Percentiles rank a stretch among this genome's conserved stretches.
phyloP scores from a whole-genome alignment of 176 grass and related monocot genomes.

The Pontederia paniculata region DNA sequence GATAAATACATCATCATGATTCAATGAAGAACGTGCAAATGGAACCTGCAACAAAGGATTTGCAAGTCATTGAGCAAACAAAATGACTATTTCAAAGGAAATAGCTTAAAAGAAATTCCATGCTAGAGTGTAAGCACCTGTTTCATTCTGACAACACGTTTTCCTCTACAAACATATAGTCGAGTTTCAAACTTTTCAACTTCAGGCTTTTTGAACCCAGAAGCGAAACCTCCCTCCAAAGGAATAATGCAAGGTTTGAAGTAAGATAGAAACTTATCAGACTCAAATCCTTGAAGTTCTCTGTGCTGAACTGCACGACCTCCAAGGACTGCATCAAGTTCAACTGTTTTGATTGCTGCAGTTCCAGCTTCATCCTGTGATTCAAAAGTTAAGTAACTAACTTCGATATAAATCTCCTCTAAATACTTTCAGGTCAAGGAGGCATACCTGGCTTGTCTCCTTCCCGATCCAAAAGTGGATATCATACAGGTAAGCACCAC shows the following conservation, averaged over 20 bases:
- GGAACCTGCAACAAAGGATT: slow-evolving; percentile 4
- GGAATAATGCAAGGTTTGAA: slow-evolving; percentile 99
- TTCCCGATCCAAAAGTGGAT: slow-evolving; percentile 51
- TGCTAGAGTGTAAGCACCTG: slow-evolving; percentile 32
- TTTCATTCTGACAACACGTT: slow-evolving; percentile 91
- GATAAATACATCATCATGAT: slow-evolving; percentile 21
- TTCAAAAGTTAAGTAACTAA: slow-evolving; percentile 12
- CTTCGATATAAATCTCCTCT: neutral
- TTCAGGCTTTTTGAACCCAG: slow-evolving; percentile 79
- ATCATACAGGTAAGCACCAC: slow-evolving; percentile 35
- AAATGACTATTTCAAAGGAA: neutral
- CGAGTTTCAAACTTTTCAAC: slow-evolving; percentile 74
- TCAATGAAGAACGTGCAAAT: slow-evolving; percentile 16
- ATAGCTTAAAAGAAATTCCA: neutral
- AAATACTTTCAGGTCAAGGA: neutral
- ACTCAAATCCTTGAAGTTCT: slow-evolving; percentile 82
- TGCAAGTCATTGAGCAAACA: neutral
- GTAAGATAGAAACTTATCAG: slow-evolving; percentile 92
- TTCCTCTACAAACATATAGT: slow-evolving; percentile 83
- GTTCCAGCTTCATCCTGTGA: slow-evolving; percentile 94
- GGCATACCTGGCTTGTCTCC: slow-evolving; percentile 37
- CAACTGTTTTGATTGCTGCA: slow-evolving; percentile 85
- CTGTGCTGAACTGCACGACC: slow-evolving; percentile 95
- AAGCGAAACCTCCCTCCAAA: slow-evolving; percentile 90
- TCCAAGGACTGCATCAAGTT: slow-evolving; percentile 86